Evolutionary conservation across 495 filamentous ascomycete species (phyloP).

Genomic region (Hyaloscypha bicolor): DNA sequence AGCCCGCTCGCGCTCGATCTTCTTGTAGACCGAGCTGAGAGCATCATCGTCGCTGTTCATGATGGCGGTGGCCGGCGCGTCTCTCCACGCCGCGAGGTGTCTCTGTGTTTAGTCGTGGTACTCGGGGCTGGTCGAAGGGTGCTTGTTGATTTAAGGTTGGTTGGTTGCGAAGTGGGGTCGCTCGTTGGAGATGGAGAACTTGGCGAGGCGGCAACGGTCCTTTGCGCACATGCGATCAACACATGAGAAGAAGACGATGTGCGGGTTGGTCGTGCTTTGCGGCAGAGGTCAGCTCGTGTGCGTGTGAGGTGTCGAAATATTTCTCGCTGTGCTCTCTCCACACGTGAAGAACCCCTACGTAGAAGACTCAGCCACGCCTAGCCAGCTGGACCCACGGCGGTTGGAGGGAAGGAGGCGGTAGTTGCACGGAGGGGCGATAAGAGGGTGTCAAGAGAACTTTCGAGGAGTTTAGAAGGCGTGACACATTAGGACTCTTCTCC

Average conservation of each 20-base stretch:
- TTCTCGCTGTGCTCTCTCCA: conserved; percentile 3
- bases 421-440: not conserved
- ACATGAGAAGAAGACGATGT: conserved; percentile 10
- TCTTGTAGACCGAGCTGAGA: conserved; percentile 85
- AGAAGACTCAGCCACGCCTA: not conserved
- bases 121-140: conserved; percentile 7
- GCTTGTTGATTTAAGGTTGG: conserved; percentile 15
- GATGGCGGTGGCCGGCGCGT: conserved; percentile 33
- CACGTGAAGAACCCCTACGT: conserved; percentile 4
- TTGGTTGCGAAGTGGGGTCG: conserved; percentile 29
- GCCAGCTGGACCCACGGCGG: not conserved
- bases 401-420: not conserved
- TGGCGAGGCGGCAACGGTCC: conserved; percentile 14
- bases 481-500: not conserved
- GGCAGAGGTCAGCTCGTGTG: not conserved
- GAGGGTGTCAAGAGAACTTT: too few species aligned
- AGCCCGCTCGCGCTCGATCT: conserved; percentile 97
- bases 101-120: not conserved
- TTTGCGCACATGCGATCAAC: conserved; percentile 18
- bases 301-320: conserved; percentile 9
- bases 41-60: conserved; percentile 81
- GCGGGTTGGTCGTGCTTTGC: conserved; percentile 1
- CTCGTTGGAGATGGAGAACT: conserved; percentile 13
- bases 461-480: not conserved
- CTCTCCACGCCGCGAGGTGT: conserved; percentile 20